Evolutionary conservation across 768 basidiomycete genomes (phyloP), one percentile per base, ranked within the genome.

Genomic region (Mycena amicta): DNA sequence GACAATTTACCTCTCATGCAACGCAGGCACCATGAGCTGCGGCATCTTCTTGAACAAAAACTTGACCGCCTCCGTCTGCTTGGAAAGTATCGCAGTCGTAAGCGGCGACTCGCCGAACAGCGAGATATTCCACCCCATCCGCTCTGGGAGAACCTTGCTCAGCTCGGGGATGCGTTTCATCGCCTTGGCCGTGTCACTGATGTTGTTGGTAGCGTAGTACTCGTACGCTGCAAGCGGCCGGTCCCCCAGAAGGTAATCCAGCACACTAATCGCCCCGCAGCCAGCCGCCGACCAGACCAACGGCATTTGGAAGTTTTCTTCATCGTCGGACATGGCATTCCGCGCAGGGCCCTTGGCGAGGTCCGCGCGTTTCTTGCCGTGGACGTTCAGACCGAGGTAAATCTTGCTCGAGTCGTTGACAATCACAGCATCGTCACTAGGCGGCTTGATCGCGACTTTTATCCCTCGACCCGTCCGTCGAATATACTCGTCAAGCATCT

Each of bases 371-470:
- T 87, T 86, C 73, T 84, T 85, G 18, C 85, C 85, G 57, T 85
- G 83, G 23, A 87, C 82, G 53, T 80, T 80, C 37, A 88, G 73
- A 0, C 86, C 85, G 16, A 86, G 80, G 62, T 87, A 88, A 0
- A 80, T 43, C 64, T 70, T 75, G 64, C 78, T 76, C 52, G 68
- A 60, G 59, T 79, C 77, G 60, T 77, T 75, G 40, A 67, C 59
- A 13, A 67, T 62, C 6, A 58, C 56, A 23, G 68, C 66, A 71
- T 68, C 66, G 11, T 69, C 70, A 2, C 67, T 67, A 18, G 50
- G 46, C n/a, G 67, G 60, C 20, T 64, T 67, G 0, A 54, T 59
- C 12, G 68, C 67, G 28, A 78, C 62, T 31, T 76, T 70, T 13
- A 78, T 62, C 2, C 77, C 78, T 6, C 62, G 57, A 13, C 84